These are phyloP conservation scores for Phaeodactylum tricornutum DNA, from an alignment of 108 stramenopile species.

Conservation along the genomic window DNA sequence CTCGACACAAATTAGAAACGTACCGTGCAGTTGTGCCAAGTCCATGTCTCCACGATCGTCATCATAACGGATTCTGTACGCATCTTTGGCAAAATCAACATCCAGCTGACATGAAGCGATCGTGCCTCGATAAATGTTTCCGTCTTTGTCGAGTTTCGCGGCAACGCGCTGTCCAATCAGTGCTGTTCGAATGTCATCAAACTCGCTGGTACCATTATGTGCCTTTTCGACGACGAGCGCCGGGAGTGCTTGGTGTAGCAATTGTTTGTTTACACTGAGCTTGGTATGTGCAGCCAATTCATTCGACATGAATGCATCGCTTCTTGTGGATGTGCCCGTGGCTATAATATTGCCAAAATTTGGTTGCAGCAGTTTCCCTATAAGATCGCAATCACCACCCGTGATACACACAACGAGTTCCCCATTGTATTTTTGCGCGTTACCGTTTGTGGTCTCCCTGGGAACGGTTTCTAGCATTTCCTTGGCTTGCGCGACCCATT, in stretches of 20 bases:
- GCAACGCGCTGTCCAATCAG: constrained; percentile 51
- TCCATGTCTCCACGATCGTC: too few species aligned
- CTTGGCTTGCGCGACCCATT: constrained; percentile 1
- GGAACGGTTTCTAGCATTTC: background rate
- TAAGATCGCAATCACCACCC: background rate
- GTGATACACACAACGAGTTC: background rate
- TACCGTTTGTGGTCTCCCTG: background rate
- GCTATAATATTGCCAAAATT: constrained; percentile 11
- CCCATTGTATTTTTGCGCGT: background rate
- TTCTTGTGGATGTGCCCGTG: too few species aligned
- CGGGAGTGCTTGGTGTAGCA: too few species aligned
- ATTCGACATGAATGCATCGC: too few species aligned
- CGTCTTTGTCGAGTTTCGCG: constrained; percentile 24
- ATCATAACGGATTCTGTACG: too few species aligned
- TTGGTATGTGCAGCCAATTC: too few species aligned
- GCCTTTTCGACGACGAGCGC: too few species aligned
- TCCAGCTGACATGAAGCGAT: constrained; percentile 13
- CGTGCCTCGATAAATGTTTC: constrained; percentile 26
- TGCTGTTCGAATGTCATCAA: constrained; percentile 10
- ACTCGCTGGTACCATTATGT: background rate
- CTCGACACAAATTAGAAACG: too few species aligned
- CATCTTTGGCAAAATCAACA: too few species aligned
- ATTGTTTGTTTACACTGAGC: too few species aligned
- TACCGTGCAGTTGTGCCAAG: too few species aligned
- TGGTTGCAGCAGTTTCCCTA: background rate